Base-by-base conservation (phyloP, 306 rosid genomes). In the Lathyrus oleraceus region DNA sequence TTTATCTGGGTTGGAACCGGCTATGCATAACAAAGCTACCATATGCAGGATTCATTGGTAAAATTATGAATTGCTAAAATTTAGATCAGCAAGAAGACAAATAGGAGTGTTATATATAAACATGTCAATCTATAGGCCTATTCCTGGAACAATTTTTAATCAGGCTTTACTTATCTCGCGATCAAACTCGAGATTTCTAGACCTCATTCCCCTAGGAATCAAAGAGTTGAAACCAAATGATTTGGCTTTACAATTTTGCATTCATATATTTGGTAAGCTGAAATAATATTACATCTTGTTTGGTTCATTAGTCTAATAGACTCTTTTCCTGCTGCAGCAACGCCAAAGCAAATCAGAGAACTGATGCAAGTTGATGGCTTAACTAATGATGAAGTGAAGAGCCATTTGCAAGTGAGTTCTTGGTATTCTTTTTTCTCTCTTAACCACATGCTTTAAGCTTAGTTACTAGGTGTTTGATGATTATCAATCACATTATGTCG, bases 311-410 rank as follows among this genome's bases (percentile, higher is more conserved):
- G 49, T 64, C 79, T 85, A 60, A 83, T 43, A 38, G 65, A 19
- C 32, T 48, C 40, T 61, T 36, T 69, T 65, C 69, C 70, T 81
- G 77, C 89, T 91, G 99, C 81, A 9, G 99, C 99, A 45, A 95
- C 99, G 4, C 99, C 99, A 51, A 95, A 95, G 86, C 99, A 95
- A 80, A 95, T 95, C 45, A 85, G 99, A 83, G 97, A 95, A 49
- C 84, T 95, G 52, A 95, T 95, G 99, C 97, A 95, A 74, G 99
- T 95, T 30, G 97, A 95, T 78, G 99, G 96, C 79, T 83, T 95
- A 52, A 95, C 99, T 9, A 95, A 95, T 25, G 99, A 95, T 71
- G 99, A 95, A 89, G 99, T 95, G 78, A 95, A 91, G 79, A 91
- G 96, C 72, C 99, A 95, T 81, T 85, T 95, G 83, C 99, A 95